Base-by-base conservation (phyloP, 495 filamentous ascomycete genomes). In the Podospora bellae-mahoneyi region DNA sequence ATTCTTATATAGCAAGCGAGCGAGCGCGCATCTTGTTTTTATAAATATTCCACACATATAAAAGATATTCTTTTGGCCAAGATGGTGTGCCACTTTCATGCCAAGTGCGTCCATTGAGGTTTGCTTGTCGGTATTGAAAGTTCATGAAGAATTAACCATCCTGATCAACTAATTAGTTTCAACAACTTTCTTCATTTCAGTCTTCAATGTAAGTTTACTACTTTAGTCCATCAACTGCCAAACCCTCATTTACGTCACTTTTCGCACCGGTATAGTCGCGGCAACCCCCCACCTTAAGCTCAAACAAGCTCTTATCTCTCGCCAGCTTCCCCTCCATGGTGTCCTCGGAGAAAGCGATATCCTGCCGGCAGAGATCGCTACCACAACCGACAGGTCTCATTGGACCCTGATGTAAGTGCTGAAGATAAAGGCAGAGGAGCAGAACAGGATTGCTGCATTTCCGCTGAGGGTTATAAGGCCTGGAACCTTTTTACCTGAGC, bases 281-380 rank as follows among this genome's bases (percentile, higher is more conserved):
- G 2, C 39, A 48, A 48, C 7, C 39, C 34, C 39, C 39, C 39
- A 48, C 39, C 39, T 48, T 48, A 48, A 48, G 39, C 39, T 48
- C 13, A 7, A 5, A 5, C 30, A 32, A 32, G 30, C 30, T 48
- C 39, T 48, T 48, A 48, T 48, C 39, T 48, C 39, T 16, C 39
- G 9, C 39, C 39, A 48, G 39, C 39, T 48, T 48, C 15, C 15
- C 39, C 39, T 48, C 39, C 55, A n/a, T 58, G 55, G 55, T 2
- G 55, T 26, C 55, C 55, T 58, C 55, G 55, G 55, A 58, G 55
- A 58, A 58, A 48, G 23, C 48, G 5, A 19, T 53, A 62, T 44
- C 6, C 23, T 26, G 55, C n/a, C n/a, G 55, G 55, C 3, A 58
- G 1, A 58, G 23, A 58, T 20, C 55, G 39, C 39, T 48, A 48